Evolutionary conservation across 192 early-diverging fungal species (phyloP).

Genomic region (Linnemannia schmuckeri): DNA sequence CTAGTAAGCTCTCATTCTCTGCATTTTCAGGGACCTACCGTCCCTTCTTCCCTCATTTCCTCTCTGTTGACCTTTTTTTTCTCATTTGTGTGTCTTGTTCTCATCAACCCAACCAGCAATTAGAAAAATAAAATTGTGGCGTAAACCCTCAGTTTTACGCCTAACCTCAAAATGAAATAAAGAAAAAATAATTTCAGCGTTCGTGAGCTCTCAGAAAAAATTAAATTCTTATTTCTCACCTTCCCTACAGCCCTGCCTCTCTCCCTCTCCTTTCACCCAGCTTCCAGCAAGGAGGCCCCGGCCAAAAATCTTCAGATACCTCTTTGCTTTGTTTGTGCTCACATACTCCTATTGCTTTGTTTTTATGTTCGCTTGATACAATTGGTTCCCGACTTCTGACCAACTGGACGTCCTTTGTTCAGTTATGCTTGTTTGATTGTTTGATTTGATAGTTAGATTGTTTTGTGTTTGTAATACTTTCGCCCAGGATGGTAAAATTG

Average conservation of each 20-base stretch:
- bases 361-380: not conserved
- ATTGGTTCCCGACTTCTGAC: not conserved
- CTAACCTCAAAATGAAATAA: not conserved
- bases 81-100: not conserved
- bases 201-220: not conserved
- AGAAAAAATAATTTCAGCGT: not conserved
- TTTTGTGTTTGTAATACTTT: not conserved
- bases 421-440: not conserved
- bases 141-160: not conserved
- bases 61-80: too few species aligned
- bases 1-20: not conserved
- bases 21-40: not conserved
- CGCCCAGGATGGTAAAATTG: constrained; percentile 10
- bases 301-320: not conserved
- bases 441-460: not conserved
- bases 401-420: not conserved
- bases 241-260: not conserved
- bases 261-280: not conserved
- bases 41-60: too few species aligned
- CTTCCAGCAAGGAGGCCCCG: not conserved
- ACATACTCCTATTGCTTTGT: not conserved
- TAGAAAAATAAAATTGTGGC: not conserved
- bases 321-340: not conserved
- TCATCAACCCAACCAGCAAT: not conserved
- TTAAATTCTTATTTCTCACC: not conserved